These are phyloP conservation scores for Discostella pseudostelligera DNA, from an alignment of 108 stramenopile genomes.

Conservation along the genomic window DNA sequence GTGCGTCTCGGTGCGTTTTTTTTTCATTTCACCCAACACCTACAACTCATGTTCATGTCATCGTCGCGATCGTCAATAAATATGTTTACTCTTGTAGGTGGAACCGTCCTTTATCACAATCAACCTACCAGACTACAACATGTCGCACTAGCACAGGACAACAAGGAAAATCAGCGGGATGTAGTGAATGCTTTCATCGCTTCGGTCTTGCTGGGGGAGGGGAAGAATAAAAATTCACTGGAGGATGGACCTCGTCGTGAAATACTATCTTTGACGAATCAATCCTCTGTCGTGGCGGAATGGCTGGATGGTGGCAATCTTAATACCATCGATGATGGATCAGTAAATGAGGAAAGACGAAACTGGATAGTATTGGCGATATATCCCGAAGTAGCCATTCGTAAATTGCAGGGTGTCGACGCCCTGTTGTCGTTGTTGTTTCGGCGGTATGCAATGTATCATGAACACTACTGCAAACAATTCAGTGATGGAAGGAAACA, in stretches of 20 bases:
- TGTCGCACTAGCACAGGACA: neutral
- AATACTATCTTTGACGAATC: slow-evolving; percentile 12
- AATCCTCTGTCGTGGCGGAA: slow-evolving; percentile 18
- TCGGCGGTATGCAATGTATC: slow-evolving; percentile 24
- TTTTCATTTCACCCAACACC: neutral
- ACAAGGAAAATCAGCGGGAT: slow-evolving; percentile 25
- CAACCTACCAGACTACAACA: slow-evolving; percentile 14
- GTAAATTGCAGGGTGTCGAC: slow-evolving; percentile 34
- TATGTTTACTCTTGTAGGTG: slow-evolving; percentile 25
- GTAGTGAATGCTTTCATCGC: slow-evolving; percentile 34
- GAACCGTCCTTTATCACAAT: slow-evolving; percentile 43
- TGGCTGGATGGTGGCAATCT: slow-evolving; percentile 22
- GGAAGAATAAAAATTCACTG: slow-evolving; percentile 6
- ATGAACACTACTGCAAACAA: slow-evolving; percentile 33
- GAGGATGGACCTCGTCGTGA: slow-evolving; percentile 18
- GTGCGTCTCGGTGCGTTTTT: neutral
- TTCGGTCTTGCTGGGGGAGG: slow-evolving; percentile 29
- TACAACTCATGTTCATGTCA: neutral
- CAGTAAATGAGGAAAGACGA: slow-evolving; percentile 1
- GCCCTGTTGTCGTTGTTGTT: slow-evolving; percentile 24
- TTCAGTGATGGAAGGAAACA: neutral
- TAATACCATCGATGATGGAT: neutral
- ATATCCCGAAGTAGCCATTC: slow-evolving; percentile 39
- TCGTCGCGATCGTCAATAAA: too few species aligned
- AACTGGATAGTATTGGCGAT: slow-evolving; percentile 39